Conservation (phyloP, 148 eudicot genomes). For the Rhododendron vialii region DNA sequence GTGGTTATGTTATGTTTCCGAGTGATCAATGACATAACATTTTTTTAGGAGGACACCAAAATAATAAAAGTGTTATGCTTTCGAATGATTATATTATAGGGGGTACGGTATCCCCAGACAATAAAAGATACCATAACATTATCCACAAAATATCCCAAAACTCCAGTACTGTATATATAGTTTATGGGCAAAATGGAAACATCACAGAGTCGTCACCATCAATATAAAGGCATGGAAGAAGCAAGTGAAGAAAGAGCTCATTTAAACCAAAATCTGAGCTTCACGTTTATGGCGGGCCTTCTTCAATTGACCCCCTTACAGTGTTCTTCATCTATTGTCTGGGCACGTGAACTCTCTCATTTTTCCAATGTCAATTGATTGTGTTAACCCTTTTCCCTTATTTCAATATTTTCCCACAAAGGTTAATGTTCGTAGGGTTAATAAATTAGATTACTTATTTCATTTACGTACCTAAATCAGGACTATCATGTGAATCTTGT, state of each 20-base stretch:
- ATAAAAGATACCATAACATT: no score
- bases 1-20: no score
- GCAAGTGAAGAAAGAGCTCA: neutral
- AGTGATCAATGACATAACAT: no score
- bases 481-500: no score
- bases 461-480: neutral
- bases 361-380: neutral
- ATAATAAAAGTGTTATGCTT: no score
- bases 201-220: neutral
- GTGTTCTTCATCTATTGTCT: neutral
- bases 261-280: constrained; percentile 8
- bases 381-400: neutral
- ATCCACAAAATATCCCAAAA: neutral
- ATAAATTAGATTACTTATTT: no score
- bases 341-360: constrained; percentile 2
- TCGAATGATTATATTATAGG: no score
- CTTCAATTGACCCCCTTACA: constrained; percentile 1
- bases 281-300: constrained; percentile 11
- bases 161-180: neutral
- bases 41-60: no score
- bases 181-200: neutral
- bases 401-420: neutral
- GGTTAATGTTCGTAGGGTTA: neutral
- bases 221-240: neutral
- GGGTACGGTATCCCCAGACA: no score